A percentile compares a stretch with the other conserved stretches of the same genome.
Conservation (phyloP, 2,329 filamentous ascomycete species). For the Arthroderma uncinatum region DNA sequence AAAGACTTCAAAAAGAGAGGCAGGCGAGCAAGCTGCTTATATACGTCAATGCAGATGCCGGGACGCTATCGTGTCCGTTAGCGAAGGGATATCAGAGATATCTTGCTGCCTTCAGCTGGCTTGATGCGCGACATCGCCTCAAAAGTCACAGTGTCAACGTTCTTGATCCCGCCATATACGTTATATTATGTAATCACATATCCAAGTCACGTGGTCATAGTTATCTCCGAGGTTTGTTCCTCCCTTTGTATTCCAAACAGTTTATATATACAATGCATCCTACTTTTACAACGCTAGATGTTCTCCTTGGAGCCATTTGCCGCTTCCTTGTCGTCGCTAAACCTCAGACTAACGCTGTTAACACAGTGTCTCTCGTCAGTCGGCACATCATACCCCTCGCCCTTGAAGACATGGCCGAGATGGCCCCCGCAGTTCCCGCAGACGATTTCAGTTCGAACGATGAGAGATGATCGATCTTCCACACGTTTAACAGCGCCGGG, state of each 20-base stretch:
- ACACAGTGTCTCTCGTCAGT: conserved; percentile 97
- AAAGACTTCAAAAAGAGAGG: neutral
- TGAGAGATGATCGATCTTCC: conserved; percentile 65
- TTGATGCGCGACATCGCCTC: neutral
- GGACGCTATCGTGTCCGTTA: neutral
- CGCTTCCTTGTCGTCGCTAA: conserved; percentile 52
- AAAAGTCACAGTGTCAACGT: neutral
- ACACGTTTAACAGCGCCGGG: conserved; percentile 80
- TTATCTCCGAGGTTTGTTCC: neutral
- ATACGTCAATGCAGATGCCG: neutral
- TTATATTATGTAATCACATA: neutral
- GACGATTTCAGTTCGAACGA: conserved; percentile 83
- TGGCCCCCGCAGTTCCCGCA: conserved; percentile 92
- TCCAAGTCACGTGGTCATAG: neutral
- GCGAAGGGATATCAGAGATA: neutral
- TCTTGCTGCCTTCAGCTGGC: neutral
- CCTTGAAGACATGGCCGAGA: conserved; percentile 83
- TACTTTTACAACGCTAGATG: neutral
- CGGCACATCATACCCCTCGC: conserved; percentile 69
- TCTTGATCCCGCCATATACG: neutral
- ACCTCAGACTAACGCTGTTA: conserved; percentile 83
- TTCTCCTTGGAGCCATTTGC: conserved; percentile 1
- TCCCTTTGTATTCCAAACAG: neutral
- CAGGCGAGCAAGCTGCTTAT: neutral
- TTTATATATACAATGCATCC: neutral